phyloP scores from a whole-genome alignment of 2,329 filamentous ascomycete species.

The Xylaria sp. region DNA sequence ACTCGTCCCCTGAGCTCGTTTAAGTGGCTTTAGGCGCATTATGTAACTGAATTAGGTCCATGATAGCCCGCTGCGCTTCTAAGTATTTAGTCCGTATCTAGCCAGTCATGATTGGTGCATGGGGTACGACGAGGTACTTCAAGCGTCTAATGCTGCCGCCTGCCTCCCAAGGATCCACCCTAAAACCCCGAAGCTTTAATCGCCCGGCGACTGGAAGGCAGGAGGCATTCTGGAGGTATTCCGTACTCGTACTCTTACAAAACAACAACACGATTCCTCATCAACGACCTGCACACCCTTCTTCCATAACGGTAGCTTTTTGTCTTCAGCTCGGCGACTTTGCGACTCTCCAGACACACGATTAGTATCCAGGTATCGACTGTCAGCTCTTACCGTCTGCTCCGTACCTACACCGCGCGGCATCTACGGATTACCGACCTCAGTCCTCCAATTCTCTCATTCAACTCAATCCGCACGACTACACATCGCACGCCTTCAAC shows the following conservation, averaged over 20 bases:
- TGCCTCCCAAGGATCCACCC: constrained; percentile 8
- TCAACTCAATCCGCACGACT: background rate
- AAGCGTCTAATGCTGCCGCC: background rate
- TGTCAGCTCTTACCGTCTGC: background rate
- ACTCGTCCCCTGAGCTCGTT: background rate
- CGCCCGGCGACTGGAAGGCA: background rate
- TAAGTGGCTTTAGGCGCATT: background rate
- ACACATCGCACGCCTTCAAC: constrained; percentile 34
- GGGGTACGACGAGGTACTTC: background rate
- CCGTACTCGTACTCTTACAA: background rate
- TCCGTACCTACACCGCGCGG: background rate
- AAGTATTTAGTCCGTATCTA: too few relatives aligned
- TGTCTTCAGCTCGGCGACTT: background rate
- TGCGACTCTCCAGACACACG: background rate
- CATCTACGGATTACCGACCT: background rate
- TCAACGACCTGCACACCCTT: constrained; percentile 6
- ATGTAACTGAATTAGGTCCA: background rate
- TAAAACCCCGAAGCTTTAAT: constrained; percentile 9
- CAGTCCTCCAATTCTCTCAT: background rate
- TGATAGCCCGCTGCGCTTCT: too few relatives aligned
- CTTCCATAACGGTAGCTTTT: background rate
- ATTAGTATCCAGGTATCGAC: background rate
- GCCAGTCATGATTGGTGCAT: too few relatives aligned
- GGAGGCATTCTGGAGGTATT: background rate
- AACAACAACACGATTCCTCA: constrained; percentile 13